Conservation (phyloP, 345 rosid genomes). For the Corchorus capsularis region DNA sequence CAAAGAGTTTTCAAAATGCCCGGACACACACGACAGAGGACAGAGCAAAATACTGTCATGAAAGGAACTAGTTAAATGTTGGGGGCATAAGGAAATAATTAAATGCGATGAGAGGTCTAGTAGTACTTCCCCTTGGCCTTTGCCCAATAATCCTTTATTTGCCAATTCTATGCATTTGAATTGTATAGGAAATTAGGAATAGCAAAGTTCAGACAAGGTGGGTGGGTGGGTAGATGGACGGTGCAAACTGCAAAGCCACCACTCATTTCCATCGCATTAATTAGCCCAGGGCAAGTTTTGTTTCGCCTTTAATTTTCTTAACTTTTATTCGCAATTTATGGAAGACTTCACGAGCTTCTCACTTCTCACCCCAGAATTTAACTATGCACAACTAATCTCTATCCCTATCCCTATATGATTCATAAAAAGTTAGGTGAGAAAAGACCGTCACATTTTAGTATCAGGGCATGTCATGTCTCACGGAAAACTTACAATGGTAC, state of each 20-base stretch:
- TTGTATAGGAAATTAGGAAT: no score
- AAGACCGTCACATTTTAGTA: no score
- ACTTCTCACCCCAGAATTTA: not conserved
- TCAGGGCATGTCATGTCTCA: no score
- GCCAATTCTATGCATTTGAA: not conserved
- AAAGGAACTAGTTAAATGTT: not conserved
- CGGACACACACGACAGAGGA: not conserved
- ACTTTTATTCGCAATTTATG: not conserved
- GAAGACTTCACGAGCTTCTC: not conserved
- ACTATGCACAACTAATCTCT: not conserved
- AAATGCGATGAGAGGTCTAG: not conserved
- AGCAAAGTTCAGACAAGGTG: not conserved
- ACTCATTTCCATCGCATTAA: not conserved
- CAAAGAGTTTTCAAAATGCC: not conserved
- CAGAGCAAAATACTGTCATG: not conserved
- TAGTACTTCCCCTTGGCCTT: not conserved
- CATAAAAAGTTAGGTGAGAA: no score
- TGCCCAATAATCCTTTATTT: not conserved
- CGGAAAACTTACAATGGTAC: no score
- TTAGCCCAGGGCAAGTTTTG: not conserved
- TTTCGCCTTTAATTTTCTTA: not conserved
- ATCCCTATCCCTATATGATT: no score
- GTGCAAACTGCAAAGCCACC: not conserved
- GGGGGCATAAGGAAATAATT: not conserved
- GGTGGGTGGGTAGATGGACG: not conserved